phyloP scores from a whole-genome alignment of 352 stramenopile genomes.

The Albugo candida region DNA sequence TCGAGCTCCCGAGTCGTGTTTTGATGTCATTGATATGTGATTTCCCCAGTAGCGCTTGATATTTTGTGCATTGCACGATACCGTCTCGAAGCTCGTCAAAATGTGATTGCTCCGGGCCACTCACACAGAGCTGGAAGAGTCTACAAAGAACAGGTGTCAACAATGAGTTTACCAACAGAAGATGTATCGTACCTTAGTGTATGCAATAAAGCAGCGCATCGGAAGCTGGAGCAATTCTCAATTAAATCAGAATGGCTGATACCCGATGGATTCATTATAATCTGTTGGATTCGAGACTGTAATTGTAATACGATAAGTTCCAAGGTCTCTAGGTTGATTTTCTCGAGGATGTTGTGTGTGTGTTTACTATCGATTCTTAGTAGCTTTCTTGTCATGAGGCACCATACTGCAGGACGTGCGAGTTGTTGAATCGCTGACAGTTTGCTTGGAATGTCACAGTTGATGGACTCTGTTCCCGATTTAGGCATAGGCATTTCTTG shows the following conservation, averaged over 20 bases:
- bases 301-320: constrained; percentile 27
- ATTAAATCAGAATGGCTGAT: constrained; percentile 22
- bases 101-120: too few species aligned
- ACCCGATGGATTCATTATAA: constrained; percentile 25
- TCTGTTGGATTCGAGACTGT: constrained; percentile 17
- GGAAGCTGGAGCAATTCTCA: constrained; percentile 32
- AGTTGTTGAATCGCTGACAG: too few species aligned
- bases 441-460: too few species aligned
- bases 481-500: too few species aligned
- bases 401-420: background rate
- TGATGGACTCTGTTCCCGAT: too few species aligned
- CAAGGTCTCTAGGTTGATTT: constrained; percentile 8
- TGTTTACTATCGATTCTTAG: background rate
- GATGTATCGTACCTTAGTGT: constrained; percentile 20
- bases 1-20: too few species aligned
- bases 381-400: background rate
- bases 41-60: background rate
- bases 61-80: constrained; percentile 6
- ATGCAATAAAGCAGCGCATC: constrained; percentile 39
- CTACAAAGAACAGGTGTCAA: constrained; percentile 3
- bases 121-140: constrained; percentile 8
- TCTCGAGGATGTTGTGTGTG: background rate
- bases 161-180: background rate
- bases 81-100: background rate
- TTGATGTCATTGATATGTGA: too few species aligned